A percentile compares a stretch with the other conserved stretches of the same genome.
Evolutionary conservation across 805 yeast genomes (phyloP).

Genomic region (Priceomyces medius): DNA sequence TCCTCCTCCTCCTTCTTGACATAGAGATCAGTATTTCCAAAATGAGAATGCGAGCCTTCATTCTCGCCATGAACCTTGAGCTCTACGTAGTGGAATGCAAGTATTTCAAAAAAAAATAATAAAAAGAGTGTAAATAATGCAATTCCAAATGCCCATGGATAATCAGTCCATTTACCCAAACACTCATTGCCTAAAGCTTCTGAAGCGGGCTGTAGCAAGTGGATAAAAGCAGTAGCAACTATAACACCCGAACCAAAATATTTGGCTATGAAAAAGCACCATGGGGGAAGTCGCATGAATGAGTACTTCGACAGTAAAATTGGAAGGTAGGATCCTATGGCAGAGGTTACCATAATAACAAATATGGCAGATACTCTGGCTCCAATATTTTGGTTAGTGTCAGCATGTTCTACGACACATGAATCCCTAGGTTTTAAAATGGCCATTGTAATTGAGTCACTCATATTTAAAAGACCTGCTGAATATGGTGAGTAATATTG

Average conservation of each 20-base stretch:
- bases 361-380: constrained; percentile 57
- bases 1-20: constrained; percentile 25
- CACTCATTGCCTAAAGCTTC: constrained; percentile 25
- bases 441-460: constrained; percentile 24
- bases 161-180: constrained; percentile 23
- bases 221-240: constrained; percentile 33
- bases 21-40: constrained; percentile 43
- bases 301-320: constrained; percentile 21
- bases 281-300: constrained; percentile 14
- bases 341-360: constrained; percentile 33
- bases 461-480: too few species aligned
- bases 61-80: constrained; percentile 8
- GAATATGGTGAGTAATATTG: too few species aligned
- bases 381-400: constrained; percentile 41
- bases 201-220: constrained; percentile 27
- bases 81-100: constrained; percentile 14
- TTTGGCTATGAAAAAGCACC: constrained; percentile 13
- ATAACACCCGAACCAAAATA: constrained; percentile 34
- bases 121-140: constrained; percentile 29
- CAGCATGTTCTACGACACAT: constrained; percentile 45
- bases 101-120: constrained; percentile 30
- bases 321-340: constrained; percentile 34
- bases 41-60: constrained; percentile 53
- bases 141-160: constrained; percentile 34
- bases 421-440: constrained; percentile 35